Evolutionary conservation across 106 monocot species (phyloP), one percentile per base, ranked within the genome.

Genomic region (Allium cepa): DNA sequence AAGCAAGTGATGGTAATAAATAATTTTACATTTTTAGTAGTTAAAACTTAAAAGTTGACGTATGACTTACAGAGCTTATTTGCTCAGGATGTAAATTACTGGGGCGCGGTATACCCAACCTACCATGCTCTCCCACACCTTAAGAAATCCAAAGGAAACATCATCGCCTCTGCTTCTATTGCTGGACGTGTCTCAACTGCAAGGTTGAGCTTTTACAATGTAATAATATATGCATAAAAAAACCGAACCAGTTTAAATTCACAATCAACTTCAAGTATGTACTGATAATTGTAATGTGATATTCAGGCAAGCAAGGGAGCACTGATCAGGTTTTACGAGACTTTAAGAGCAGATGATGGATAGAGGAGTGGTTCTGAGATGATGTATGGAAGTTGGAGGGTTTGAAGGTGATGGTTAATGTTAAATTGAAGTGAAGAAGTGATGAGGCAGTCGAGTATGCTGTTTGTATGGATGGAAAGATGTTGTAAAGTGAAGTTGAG

Each of bases 241-340:
- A 36, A 36, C 36, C 3, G 36, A 36, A 36, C 36, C 36, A 36
- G 36, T 36, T 36, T 36, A 36, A 36, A 36, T 3, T 36, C 36
- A 36, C 36, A 36, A 4, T 36, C 36, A 36, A 36, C 36, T 36
- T 36, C 36, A 36, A 4, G 36, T 36, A 36, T 36, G 36, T 36
- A 36, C 36, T 36, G 36, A 36, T 36, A 36, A 36, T 2, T 5
- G 36, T 36, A 36, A 36, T 36, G 36, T 36, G 36, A 36, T 5
- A 36, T 36, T 67, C 59, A 94, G 94, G 94, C 90, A 50, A 90
- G 87, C 80, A 94, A 94, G 64, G 94, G 84, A 9, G 94, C 94
- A 11, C 9, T 80, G 12, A 84, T 87, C 26, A 81, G 79, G 53
- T 90, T 94, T 84, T 94, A 78, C 10, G 90, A 94, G 69, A 84